Percentiles rank a stretch among this genome's conserved stretches.
Conservation (phyloP, 345 rosid genomes). For the Clausena lansium region DNA sequence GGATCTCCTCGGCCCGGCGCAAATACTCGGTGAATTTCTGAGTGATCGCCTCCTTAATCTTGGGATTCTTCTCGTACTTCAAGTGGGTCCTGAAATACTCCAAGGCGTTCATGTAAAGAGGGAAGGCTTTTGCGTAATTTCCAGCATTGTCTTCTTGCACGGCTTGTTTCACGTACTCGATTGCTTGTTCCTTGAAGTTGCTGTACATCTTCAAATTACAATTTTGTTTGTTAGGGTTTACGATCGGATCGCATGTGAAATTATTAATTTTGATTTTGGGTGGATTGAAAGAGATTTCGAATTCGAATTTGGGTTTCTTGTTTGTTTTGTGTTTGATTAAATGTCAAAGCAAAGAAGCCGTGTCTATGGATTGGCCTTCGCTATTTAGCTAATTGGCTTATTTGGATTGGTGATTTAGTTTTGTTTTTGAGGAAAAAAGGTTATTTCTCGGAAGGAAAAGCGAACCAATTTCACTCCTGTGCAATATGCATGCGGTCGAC, state of each 20-base stretch:
- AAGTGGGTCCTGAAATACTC: conserved; percentile 95
- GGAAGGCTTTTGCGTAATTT: conserved; percentile 83
- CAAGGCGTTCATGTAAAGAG: conserved; percentile 87
- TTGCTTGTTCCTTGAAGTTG: conserved; percentile 95
- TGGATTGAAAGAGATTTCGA: neutral
- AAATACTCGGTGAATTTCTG: conserved; percentile 85
- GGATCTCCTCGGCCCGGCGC: conserved; percentile 96
- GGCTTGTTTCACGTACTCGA: conserved; percentile 93
- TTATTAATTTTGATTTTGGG: neutral
- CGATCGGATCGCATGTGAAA: conserved; percentile 18
- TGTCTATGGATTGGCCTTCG: no score
- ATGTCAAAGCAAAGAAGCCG: neutral
- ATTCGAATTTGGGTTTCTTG: no score
- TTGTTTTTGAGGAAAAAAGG: neutral
- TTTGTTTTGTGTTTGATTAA: neutral
- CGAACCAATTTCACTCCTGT: neutral
- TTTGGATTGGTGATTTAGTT: neutral
- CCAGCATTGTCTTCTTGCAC: conserved; percentile 89
- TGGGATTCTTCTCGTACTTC: conserved; percentile 94
- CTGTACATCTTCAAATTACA: conserved; percentile 54
- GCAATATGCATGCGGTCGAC: neutral
- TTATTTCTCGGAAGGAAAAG: conserved; percentile 3
- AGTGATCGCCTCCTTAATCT: conserved; percentile 80
- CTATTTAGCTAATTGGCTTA: no score
- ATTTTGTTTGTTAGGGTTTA: neutral